Percentiles rank a stretch among this genome's conserved stretches.
Evolutionary conservation across 116 monocot genomes (phyloP).

Genomic region (Phalaenopsis hybrid): DNA sequence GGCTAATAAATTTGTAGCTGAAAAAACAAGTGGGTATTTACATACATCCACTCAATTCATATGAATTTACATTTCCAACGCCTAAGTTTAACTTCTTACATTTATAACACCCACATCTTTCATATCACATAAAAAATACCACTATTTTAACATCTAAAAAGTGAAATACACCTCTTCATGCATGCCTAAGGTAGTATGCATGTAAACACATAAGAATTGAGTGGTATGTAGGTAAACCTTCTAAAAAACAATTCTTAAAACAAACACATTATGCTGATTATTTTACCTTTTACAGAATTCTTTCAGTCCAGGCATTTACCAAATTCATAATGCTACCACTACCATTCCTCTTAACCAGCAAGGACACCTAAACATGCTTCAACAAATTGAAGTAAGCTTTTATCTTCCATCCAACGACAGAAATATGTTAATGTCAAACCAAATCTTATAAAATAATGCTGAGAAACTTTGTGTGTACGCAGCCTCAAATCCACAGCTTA

Average conservation of each 20-base stretch:
- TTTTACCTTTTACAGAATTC: conserved; percentile 5
- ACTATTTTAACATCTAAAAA: no score
- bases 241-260: background rate
- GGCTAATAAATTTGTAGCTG: background rate
- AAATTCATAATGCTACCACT: conserved; percentile 3
- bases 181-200: no score
- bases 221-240: no score
- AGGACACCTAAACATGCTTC: conserved; percentile 12
- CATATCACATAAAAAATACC: no score
- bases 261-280: background rate
- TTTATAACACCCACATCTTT: no score
- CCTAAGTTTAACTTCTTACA: no score
- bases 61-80: no score
- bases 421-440: background rate
- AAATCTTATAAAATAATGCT: background rate
- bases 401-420: background rate
- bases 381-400: conserved; percentile 9
- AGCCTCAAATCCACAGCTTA: conserved; percentile 13
- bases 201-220: no score
- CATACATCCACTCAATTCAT: no score
- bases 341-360: conserved; percentile 8
- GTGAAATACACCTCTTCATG: no score
- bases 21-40: no score
- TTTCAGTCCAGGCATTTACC: conserved; percentile 8
- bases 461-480: background rate